Percentiles rank a stretch among this genome's conserved stretches.
phyloP scores from a whole-genome alignment of 2,329 filamentous ascomycete species.

The Fusarium illudens region DNA sequence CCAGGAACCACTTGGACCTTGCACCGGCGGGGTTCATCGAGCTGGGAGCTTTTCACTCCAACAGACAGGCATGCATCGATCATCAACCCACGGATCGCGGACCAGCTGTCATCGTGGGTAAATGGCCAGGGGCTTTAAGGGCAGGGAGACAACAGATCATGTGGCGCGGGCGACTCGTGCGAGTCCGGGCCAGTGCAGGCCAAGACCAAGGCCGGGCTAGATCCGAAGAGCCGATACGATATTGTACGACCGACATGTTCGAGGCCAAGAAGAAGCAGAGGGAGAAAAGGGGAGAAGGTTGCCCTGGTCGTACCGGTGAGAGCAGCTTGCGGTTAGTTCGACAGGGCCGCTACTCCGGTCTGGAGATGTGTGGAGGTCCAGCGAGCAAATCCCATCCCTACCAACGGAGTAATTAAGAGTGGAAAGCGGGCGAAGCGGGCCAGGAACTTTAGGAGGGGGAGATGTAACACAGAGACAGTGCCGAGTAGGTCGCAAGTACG shows the following conservation, averaged over 20 bases:
- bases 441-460: constrained; percentile 39
- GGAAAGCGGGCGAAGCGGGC: constrained; percentile 16
- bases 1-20: constrained; percentile 4
- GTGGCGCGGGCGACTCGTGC: constrained; percentile 35
- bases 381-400: constrained; percentile 17
- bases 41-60: not conserved
- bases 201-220: constrained; percentile 28
- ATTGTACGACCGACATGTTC: constrained; percentile 27
- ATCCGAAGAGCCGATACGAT: constrained; percentile 38
- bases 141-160: constrained; percentile 24
- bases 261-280: constrained; percentile 14
- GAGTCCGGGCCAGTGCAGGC: constrained; percentile 33
- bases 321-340: constrained; percentile 14
- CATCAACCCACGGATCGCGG: constrained; percentile 9
- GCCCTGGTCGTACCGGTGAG: constrained; percentile 30
- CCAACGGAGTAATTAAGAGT: constrained; percentile 30
- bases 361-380: constrained; percentile 30
- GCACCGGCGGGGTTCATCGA: constrained; percentile 1
- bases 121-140: not conserved
- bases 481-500: not conserved
- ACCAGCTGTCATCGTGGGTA: not conserved
- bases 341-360: constrained; percentile 35
- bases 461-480: constrained; percentile 39
- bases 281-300: constrained; percentile 17
- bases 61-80: constrained; percentile 6